phyloP scores from a whole-genome alignment of 192 early-diverging fungal genomes.

The Lunasporangiospora selenospora region DNA sequence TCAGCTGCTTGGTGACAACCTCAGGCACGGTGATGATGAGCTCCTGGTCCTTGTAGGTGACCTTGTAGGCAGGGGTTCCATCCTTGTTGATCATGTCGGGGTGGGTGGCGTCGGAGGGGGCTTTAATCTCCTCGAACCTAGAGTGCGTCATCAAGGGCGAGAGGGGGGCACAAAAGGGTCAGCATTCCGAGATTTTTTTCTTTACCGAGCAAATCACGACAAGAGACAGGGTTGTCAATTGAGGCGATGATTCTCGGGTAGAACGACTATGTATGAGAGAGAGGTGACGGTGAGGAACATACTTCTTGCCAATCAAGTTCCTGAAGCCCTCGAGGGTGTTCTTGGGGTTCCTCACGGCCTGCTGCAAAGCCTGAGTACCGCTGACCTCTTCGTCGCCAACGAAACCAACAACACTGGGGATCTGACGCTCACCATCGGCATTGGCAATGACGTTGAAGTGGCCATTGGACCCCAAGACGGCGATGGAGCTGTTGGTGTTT shows the following conservation, averaged over 20 bases:
- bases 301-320: constrained; percentile 85
- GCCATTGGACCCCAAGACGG: constrained; percentile 51
- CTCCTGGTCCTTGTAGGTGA: constrained; percentile 65
- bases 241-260: constrained; percentile 1
- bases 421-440: constrained; percentile 97
- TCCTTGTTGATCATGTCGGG: constrained; percentile 64
- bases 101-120: constrained; percentile 42
- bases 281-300: constrained; percentile 17
- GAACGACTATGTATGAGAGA: constrained; percentile 1
- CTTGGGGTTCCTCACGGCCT: constrained; percentile 74
- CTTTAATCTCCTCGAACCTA: constrained; percentile 52
- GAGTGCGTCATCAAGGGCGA: no score
- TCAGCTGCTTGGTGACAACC: constrained; percentile 81
- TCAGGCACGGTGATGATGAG: constrained; percentile 73
- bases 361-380: constrained; percentile 45
- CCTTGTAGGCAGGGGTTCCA: constrained; percentile 66
- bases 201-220: no score
- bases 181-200: no score
- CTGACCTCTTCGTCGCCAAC: constrained; percentile 88
- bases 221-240: no score
- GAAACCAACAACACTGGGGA: constrained; percentile 94
- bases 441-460: constrained; percentile 83
- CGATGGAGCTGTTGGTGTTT: constrained; percentile 84
- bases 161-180: no score
- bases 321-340: constrained; percentile 93